Evolutionary conservation across 371 early-diverging fungal species (phyloP), one percentile per base, ranked within the genome.

Genomic region (Lichtheimia corymbifera): DNA sequence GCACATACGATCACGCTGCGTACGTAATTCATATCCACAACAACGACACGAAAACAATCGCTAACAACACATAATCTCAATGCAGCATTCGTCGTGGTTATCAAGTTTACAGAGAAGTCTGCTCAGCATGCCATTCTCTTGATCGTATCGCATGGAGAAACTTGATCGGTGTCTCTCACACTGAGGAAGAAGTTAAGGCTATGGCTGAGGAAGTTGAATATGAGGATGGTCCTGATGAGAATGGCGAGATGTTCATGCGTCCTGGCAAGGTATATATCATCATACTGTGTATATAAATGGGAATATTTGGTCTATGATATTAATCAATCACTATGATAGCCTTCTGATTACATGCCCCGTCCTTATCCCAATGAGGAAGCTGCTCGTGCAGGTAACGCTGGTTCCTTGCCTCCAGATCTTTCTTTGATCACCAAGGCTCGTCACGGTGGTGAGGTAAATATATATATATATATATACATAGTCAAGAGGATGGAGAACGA

Each of bases 321-420:
- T 5, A 35, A 9, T 22, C 22, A 74, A 42, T 12, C 2, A 22
- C 22, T 22, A 22, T 2, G 1, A 22, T 72, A 83, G 90, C 89
- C 88, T 58, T 83, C 95, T 15, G 98, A 98, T 77, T 91, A 92
- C 74, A 83, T 97, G 80, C 97, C 97, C 42, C 67, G 65, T 13
- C 91, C 97, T n/a, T 98, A 97, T 76, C 84, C 97, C 58, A 97
- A 98, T 79, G 97, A 97, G 64, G 96, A 98, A 74, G 95, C 95
- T 61, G 95, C 98, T 42, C 91, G 98, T 74, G 95, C 94, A 61
- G 96, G 89, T 70, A 98, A 98, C 79, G 95, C 89, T 58, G 97
- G 98, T 70, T 96, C 98, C 62, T 83, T 87, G 67, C 98, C 98
- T 56, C 98, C 98, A 56, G 98, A 98, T 86, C 87, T 98, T 50